These are phyloP conservation scores for Blastomyces emzantsi DNA, from an alignment of 2,329 filamentous ascomycete genomes.

Conservation along the genomic window DNA sequence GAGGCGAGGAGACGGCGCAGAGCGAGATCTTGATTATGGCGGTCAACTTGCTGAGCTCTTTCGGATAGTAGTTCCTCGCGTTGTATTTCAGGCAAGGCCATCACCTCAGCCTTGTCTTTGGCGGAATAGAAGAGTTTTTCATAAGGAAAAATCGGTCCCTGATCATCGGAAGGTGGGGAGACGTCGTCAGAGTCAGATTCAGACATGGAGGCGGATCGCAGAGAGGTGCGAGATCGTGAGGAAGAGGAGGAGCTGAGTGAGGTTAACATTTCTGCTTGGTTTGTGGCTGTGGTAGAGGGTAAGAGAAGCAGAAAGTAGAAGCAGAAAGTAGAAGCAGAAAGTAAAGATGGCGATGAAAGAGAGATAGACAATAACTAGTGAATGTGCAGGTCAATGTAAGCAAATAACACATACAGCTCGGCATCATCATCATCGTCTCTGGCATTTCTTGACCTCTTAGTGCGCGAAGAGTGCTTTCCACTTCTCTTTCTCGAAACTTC, in stretches of 20 bases:
- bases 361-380: slow-evolving; percentile 9
- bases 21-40: slow-evolving; percentile 70
- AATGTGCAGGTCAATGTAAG: slow-evolving; percentile 9
- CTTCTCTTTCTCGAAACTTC: slow-evolving; percentile 43
- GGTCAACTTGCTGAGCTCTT: slow-evolving; percentile 72
- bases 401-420: slow-evolving; percentile 62
- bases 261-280: slow-evolving; percentile 2
- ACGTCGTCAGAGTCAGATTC: slow-evolving; percentile 70
- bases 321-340: slow-evolving; percentile 14
- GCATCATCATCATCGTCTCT: slow-evolving; percentile 64
- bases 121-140: slow-evolving; percentile 75
- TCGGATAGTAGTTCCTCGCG: slow-evolving; percentile 85
- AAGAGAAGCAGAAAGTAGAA: no score
- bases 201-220: slow-evolving; percentile 79
- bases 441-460: slow-evolving; percentile 45
- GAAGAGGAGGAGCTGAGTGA: slow-evolving; percentile 55
- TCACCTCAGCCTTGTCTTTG: slow-evolving; percentile 67
- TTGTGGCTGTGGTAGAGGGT: slow-evolving; percentile 9
- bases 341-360: slow-evolving; percentile 9
- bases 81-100: slow-evolving; percentile 80
- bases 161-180: slow-evolving; percentile 38
- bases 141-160: slow-evolving; percentile 60
- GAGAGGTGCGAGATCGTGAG: slow-evolving; percentile 58
- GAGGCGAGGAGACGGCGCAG: slow-evolving; percentile 67
- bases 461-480: slow-evolving; percentile 29